Evolutionary conservation across 2,329 filamentous ascomycete genomes (phyloP).

Genomic region (Aspergillus aculeatus): DNA sequence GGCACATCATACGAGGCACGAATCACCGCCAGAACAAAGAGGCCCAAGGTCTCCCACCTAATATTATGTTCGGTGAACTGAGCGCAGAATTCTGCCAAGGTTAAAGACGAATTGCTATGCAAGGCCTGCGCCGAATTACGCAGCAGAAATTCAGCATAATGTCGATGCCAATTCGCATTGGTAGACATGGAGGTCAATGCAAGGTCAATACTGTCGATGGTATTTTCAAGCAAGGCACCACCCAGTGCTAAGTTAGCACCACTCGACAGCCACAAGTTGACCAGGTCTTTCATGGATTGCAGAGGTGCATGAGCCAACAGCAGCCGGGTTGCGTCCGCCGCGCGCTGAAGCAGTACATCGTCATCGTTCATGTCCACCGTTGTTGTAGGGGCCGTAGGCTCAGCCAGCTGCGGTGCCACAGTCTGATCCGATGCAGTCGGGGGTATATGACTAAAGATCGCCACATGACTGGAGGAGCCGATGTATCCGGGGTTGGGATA

Average conservation of each 20-base stretch:
- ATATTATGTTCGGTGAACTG: constrained; percentile 29
- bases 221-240: constrained; percentile 14
- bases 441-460: constrained; percentile 31
- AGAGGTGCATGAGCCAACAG: constrained; percentile 21
- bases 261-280: constrained; percentile 26
- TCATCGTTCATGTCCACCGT: constrained; percentile 12
- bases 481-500: constrained; percentile 32
- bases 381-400: too few species aligned
- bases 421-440: constrained; percentile 9
- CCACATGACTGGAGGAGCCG: constrained; percentile 29
- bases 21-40: constrained; percentile 39
- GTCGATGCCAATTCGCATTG: background rate
- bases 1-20: constrained; percentile 36
- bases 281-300: constrained; percentile 12
- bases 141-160: background rate
- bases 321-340: constrained; percentile 26
- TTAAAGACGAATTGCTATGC: constrained; percentile 9
- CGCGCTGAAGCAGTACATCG: constrained; percentile 24
- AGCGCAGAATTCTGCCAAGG: constrained; percentile 19
- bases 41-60: constrained; percentile 42
- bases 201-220: background rate
- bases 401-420: too few species aligned
- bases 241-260: constrained; percentile 27
- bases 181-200: background rate
- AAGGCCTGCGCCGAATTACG: background rate